Conservation (phyloP, 192 early-diverging fungal genomes). For the Coemansia asiatica region DNA sequence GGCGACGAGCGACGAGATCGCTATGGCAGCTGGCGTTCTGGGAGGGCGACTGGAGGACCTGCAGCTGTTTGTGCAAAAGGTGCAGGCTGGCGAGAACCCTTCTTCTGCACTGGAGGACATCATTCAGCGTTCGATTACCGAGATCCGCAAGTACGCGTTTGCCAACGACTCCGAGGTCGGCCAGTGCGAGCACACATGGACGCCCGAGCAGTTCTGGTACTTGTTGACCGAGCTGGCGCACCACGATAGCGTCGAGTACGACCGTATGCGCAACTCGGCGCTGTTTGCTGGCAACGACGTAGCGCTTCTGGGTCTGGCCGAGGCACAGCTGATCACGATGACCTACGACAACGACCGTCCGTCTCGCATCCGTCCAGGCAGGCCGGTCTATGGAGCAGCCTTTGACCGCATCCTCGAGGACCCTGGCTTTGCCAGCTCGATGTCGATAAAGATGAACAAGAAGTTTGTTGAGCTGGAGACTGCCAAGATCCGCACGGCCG, state of each 20-base stretch:
- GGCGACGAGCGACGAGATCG: slow-evolving; percentile 24
- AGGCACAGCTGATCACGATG: slow-evolving; percentile 84
- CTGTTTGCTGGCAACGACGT: slow-evolving; percentile 85
- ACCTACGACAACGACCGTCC: slow-evolving; percentile 81
- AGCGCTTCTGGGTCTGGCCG: slow-evolving; percentile 82
- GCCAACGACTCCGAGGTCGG: slow-evolving; percentile 57
- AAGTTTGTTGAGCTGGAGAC: slow-evolving; percentile 60
- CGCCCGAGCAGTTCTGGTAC: slow-evolving; percentile 88
- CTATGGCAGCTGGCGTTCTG: slow-evolving; percentile 62
- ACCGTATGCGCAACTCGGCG: slow-evolving; percentile 75
- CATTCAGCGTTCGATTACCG: slow-evolving; percentile 72
- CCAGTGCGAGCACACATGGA: slow-evolving; percentile 65
- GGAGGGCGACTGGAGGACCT: slow-evolving; percentile 93
- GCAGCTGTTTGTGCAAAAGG: slow-evolving; percentile 85
- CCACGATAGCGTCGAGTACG: slow-evolving; percentile 69
- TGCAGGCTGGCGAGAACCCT: slow-evolving; percentile 63
- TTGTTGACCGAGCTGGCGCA: slow-evolving; percentile 71
- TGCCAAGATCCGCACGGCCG: slow-evolving; percentile 61
- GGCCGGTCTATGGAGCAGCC: slow-evolving; percentile 79
- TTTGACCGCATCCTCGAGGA: slow-evolving; percentile 78
- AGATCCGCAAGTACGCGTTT: slow-evolving; percentile 87
- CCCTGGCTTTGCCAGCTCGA: slow-evolving; percentile 68
- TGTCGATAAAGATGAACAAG: slow-evolving; percentile 72
- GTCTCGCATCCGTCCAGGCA: slow-evolving; percentile 71
- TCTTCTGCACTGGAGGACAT: slow-evolving; percentile 83